phyloP scores from a whole-genome alignment of 2,329 filamentous ascomycete species.

The Cyphellophora attinorum region DNA sequence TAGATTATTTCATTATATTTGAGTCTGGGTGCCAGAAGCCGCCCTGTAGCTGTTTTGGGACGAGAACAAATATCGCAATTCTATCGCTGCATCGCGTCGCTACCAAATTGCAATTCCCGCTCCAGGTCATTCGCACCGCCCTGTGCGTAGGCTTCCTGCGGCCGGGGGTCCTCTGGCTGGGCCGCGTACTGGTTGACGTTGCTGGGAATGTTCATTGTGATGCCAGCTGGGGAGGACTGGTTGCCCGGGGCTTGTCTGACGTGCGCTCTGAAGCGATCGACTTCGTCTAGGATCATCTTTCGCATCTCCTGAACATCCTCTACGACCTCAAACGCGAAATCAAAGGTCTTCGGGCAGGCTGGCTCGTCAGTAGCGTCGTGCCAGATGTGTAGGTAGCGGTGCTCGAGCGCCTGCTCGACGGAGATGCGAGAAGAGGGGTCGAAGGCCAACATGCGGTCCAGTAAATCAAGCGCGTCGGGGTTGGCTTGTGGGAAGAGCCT shows the following conservation, averaged over 20 bases:
- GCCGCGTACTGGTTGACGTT: slow-evolving; percentile 45
- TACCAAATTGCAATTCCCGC: slow-evolving; percentile 44
- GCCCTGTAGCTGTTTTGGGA: too few species aligned
- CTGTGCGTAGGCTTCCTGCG: slow-evolving; percentile 43
- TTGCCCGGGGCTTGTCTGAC: slow-evolving; percentile 34
- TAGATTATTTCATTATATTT: too few species aligned
- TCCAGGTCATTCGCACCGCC: slow-evolving; percentile 38
- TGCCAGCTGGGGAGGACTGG: slow-evolving; percentile 20
- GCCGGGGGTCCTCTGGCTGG: slow-evolving; percentile 50
- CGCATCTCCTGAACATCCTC: slow-evolving; percentile 94
- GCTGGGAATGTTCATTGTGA: slow-evolving; percentile 49
- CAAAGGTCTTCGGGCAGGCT: slow-evolving; percentile 83
- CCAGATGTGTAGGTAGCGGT: slow-evolving; percentile 96
- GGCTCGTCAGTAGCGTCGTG: slow-evolving; percentile 96
- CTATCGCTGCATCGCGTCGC: slow-evolving; percentile 39
- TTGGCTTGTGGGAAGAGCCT: slow-evolving; percentile 88
- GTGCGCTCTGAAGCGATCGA: slow-evolving; percentile 66
- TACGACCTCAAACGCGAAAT: slow-evolving; percentile 97
- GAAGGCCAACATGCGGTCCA: slow-evolving; percentile 96
- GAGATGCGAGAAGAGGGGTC: slow-evolving; percentile 88
- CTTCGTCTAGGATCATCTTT: slow-evolving; percentile 94
- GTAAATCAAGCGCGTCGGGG: slow-evolving; percentile 85
- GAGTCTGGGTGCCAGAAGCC: too few species aligned
- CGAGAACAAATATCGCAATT: too few species aligned
- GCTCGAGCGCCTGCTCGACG: slow-evolving; percentile 90